Conservation (phyloP, 768 basidiomycete species). For the Pleurotus cornucopiae region DNA sequence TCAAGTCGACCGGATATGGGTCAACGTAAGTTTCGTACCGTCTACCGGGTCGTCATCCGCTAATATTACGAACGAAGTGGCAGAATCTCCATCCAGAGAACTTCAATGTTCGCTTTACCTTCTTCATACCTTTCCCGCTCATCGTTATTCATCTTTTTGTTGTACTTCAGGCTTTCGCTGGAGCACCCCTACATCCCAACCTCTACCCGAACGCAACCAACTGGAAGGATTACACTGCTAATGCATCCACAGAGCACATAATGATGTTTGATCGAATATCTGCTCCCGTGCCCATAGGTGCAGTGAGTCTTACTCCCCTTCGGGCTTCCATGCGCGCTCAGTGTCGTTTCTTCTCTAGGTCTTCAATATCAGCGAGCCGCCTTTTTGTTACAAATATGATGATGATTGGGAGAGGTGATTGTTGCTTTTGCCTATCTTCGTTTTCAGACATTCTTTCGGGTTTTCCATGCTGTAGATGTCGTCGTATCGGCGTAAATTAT, state of each 20-base stretch:
- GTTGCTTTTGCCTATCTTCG: too few species aligned
- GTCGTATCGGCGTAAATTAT: too few species aligned
- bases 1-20: conserved; percentile 11
- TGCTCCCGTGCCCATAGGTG: background rate
- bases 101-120: conserved; percentile 6
- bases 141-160: background rate
- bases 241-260: background rate
- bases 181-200: conserved; percentile 3
- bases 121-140: background rate
- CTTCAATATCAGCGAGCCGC: conserved; percentile 9
- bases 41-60: background rate
- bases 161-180: conserved; percentile 8
- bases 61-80: conserved; percentile 7
- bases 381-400: conserved; percentile 12
- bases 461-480: too few species aligned
- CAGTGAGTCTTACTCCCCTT: background rate
- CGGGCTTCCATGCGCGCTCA: background rate
- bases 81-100: conserved; percentile 12
- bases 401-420: conserved; percentile 5
- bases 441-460: too few species aligned
- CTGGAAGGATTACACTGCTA: background rate
- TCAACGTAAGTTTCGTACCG: conserved; percentile 1
- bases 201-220: conserved; percentile 3
- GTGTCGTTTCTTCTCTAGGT: background rate
- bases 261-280: conserved; percentile 10